phyloP scores from a whole-genome alignment of 2,329 filamentous ascomycete genomes.

The Cryphonectria nitschkei region DNA sequence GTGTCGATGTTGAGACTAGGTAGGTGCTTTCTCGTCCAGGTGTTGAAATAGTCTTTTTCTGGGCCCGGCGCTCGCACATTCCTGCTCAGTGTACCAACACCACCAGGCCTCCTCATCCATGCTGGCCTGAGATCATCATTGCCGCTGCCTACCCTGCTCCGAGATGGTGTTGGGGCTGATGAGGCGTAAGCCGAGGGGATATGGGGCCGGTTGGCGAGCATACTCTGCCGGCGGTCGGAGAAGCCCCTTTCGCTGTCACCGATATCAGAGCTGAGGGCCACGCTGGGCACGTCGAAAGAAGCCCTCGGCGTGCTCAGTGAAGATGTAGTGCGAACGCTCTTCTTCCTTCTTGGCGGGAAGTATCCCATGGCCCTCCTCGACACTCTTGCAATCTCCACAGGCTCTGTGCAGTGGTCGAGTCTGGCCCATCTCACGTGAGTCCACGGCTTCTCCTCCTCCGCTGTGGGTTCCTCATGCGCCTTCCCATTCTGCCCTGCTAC shows the following conservation, averaged over 20 bases:
- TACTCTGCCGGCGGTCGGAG: conserved; percentile 49
- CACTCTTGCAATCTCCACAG: conserved; percentile 85
- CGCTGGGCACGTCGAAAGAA: conserved; percentile 63
- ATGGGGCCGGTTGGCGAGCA: conserved; percentile 43
- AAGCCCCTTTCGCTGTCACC: conserved; percentile 40
- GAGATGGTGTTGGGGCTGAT: conserved; percentile 40
- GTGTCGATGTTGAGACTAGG: conserved; percentile 76
- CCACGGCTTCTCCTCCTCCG: conserved; percentile 71
- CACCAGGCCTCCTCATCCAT: conserved; percentile 82
- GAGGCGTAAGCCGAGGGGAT: conserved; percentile 36
- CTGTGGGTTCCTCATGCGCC: conserved; percentile 36
- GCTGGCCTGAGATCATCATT: conserved; percentile 48
- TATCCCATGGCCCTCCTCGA: conserved; percentile 82
- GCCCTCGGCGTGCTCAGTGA: conserved; percentile 68
- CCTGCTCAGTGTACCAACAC: conserved; percentile 79
- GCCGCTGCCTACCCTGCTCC: conserved; percentile 44
- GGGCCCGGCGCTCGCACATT: conserved; percentile 77
- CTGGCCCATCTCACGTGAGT: conserved; percentile 88
- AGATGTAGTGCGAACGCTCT: conserved; percentile 72
- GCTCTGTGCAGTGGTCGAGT: conserved; percentile 68
- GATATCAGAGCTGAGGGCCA: conserved; percentile 42
- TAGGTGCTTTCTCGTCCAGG: conserved; percentile 81
- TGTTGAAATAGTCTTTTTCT: conserved; percentile 81
- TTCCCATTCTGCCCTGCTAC: conserved; percentile 41
- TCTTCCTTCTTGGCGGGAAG: conserved; percentile 88